A percentile compares a stretch with the other conserved stretches of the same genome.
Evolutionary conservation across 192 early-diverging fungal species (phyloP).

Genomic region (Phycomyces blakesleeanus): DNA sequence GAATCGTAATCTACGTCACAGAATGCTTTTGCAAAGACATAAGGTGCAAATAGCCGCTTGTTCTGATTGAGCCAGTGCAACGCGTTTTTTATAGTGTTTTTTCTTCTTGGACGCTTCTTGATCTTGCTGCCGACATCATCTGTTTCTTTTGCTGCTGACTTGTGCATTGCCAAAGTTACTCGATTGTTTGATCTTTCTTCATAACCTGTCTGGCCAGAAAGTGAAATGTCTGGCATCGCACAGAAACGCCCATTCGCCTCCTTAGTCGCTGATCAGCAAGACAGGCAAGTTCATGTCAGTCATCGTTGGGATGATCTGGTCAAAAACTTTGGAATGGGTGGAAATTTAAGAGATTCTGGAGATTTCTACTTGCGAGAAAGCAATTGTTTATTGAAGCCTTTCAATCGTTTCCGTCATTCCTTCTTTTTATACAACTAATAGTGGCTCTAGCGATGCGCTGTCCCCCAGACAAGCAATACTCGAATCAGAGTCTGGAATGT

Average conservation of each 20-base stretch:
- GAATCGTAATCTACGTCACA: neutral
- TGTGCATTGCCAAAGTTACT: neutral
- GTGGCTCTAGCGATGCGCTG: neutral
- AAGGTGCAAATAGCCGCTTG: neutral
- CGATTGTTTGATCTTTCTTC: too few species aligned
- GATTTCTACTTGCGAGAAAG: too few species aligned
- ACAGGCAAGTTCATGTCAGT: conserved; percentile 5
- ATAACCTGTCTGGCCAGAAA: neutral
- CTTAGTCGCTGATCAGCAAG: conserved; percentile 6
- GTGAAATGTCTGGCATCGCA: conserved; percentile 6
- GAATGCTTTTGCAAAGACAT: neutral
- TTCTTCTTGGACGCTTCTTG: neutral
- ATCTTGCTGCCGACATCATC: neutral
- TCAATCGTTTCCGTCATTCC: neutral
- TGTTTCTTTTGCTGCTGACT: neutral
- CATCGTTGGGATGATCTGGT: neutral
- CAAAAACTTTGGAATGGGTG: too few species aligned
- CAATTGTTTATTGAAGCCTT: too few species aligned
- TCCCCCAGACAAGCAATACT: neutral
- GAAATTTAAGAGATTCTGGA: too few species aligned
- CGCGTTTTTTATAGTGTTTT: conserved; percentile 1
- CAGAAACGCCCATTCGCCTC: conserved; percentile 18
- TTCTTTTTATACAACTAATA: conserved; percentile 1
- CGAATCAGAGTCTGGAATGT: neutral
- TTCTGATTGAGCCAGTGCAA: neutral